These are phyloP conservation scores for Elongisporangium senticosum DNA, from an alignment of 352 stramenopile genomes.

Conservation along the genomic window DNA sequence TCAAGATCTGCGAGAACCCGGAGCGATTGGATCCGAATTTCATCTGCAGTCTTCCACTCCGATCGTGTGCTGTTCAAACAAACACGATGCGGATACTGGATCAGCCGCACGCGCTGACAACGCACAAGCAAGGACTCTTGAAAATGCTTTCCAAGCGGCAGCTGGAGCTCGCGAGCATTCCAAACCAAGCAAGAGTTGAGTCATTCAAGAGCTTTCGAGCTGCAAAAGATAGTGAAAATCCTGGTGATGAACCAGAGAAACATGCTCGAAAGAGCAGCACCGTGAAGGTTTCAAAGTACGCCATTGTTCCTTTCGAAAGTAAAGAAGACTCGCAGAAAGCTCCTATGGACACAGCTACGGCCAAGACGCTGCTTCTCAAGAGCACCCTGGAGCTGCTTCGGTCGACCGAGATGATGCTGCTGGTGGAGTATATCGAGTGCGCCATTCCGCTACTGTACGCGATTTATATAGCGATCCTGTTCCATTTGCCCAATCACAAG, in stretches of 20 bases:
- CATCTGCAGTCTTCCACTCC: background rate
- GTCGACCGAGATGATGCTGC: conserved; percentile 2
- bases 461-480: conserved; percentile 3
- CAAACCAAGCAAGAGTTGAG: background rate
- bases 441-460: conserved; percentile 7
- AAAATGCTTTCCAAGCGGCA: background rate
- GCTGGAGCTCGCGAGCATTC: background rate
- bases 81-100: background rate
- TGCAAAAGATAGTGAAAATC: background rate
- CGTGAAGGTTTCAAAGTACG: background rate
- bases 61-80: background rate
- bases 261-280: background rate
- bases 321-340: background rate
- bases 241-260: background rate
- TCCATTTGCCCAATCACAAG: conserved; percentile 3
- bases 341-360: background rate
- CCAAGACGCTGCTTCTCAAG: background rate
- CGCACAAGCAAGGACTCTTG: background rate
- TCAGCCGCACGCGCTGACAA: background rate
- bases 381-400: conserved; percentile 1
- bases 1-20: background rate
- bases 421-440: conserved; percentile 7
- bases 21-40: background rate
- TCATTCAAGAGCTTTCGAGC: background rate
- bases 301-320: background rate